Percentiles rank a stretch among this genome's conserved stretches.
phyloP scores from a whole-genome alignment of 805 yeast genomes.

The Wickerhamiella spandovensis region DNA sequence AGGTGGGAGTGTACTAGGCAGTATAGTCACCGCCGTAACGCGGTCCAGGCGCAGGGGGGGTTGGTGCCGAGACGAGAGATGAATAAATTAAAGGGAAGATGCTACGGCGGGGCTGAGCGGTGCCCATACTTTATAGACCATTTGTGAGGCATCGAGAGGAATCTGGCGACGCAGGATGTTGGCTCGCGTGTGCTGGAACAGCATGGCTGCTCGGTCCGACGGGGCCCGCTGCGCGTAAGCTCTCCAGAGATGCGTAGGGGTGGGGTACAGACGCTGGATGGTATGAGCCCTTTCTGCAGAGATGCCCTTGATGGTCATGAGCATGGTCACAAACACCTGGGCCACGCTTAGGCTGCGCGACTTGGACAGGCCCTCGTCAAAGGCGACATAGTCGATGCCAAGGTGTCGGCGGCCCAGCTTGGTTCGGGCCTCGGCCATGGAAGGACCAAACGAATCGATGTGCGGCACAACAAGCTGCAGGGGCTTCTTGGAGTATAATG shows the following conservation, averaged over 20 bases:
- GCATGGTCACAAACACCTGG: constrained; percentile 61
- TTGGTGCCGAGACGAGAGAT: too few relatives aligned
- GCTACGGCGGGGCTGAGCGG: too few relatives aligned
- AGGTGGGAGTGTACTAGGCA: too few relatives aligned
- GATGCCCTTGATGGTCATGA: constrained; percentile 70
- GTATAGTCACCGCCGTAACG: too few relatives aligned
- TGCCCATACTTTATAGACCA: constrained; percentile 49
- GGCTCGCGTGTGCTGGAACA: constrained; percentile 25
- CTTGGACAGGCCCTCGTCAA: constrained; percentile 59
- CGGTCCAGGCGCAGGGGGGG: background rate
- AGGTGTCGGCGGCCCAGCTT: constrained; percentile 28
- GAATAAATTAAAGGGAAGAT: too few relatives aligned
- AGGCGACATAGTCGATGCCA: constrained; percentile 32
- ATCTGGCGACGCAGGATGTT: constrained; percentile 42
- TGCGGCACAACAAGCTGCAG: constrained; percentile 34
- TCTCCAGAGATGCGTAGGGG: constrained; percentile 49
- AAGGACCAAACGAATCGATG: constrained; percentile 35
- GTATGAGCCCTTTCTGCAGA: constrained; percentile 73
- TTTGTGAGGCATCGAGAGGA: constrained; percentile 37
- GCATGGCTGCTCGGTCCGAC: constrained; percentile 25
- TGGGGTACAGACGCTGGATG: constrained; percentile 56
- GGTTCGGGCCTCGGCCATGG: constrained; percentile 24
- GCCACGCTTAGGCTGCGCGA: constrained; percentile 54
- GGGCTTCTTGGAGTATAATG: constrained; percentile 26
- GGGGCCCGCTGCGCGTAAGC: constrained; percentile 27